A percentile compares a stretch with the other conserved stretches of the same genome.
Evolutionary conservation across 2,329 filamentous ascomycete genomes (phyloP).

Genomic region (Zasmidium citrigriseum): DNA sequence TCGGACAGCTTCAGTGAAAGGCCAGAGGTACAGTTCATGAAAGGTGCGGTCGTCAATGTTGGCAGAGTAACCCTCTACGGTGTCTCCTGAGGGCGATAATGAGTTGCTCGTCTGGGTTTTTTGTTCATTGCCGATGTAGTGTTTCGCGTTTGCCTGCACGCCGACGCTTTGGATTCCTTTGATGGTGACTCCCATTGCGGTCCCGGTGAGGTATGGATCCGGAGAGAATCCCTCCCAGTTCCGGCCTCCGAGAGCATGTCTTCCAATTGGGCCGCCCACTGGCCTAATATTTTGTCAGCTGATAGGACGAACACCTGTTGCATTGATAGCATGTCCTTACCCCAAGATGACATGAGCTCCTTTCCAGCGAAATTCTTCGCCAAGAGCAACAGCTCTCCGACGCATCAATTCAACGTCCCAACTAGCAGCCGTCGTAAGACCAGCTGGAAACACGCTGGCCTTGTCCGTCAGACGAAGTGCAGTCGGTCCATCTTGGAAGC

Average conservation of each 20-base stretch:
- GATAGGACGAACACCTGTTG: neutral
- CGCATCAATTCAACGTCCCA: constrained; percentile 38
- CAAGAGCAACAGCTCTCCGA: constrained; percentile 33
- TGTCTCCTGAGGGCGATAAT: constrained; percentile 61
- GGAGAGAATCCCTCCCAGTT: constrained; percentile 32
- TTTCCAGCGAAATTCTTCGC: constrained; percentile 25
- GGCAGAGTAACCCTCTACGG: constrained; percentile 36
- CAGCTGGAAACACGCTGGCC: constrained; percentile 39
- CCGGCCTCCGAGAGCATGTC: constrained; percentile 30
- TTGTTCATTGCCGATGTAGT: constrained; percentile 59
- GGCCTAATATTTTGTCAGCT: constrained; percentile 42
- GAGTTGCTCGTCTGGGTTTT: constrained; percentile 51
- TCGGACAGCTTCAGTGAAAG: constrained; percentile 52
- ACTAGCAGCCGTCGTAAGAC: constrained; percentile 38
- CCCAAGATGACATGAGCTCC: constrained; percentile 12
- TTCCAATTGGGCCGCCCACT: constrained; percentile 39
- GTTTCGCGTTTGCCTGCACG: constrained; percentile 42
- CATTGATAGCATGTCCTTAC: constrained; percentile 18
- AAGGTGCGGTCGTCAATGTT: constrained; percentile 64
- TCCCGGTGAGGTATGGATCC: constrained; percentile 32
- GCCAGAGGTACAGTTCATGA: constrained; percentile 68
- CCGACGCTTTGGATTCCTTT: constrained; percentile 32
- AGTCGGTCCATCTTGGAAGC: constrained; percentile 39
- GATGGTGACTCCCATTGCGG: constrained; percentile 27
- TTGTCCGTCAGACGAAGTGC: constrained; percentile 34